Evolutionary conservation across 1,284 basidiomycete genomes (phyloP).

Genomic region (Cryptococcus deneoformans): DNA sequence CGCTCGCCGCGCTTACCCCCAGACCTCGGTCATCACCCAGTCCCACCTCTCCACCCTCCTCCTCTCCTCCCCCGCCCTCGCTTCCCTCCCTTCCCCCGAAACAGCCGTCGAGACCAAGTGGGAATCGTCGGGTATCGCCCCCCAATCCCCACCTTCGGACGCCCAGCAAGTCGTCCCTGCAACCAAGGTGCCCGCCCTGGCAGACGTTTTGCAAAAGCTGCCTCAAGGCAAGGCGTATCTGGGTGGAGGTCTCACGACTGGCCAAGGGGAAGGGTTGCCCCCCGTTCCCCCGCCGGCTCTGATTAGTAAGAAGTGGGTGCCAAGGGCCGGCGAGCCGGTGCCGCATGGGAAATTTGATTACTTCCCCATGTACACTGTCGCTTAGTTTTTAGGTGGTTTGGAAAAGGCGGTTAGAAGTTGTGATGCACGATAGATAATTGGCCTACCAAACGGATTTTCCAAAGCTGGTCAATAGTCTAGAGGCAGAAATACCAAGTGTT

Average conservation of each 20-base stretch:
- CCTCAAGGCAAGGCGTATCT: constrained; percentile 57
- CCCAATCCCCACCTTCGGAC: constrained; percentile 56
- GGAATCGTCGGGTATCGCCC: constrained; percentile 27
- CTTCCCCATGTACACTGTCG: constrained; percentile 80
- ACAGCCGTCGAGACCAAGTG: constrained; percentile 28
- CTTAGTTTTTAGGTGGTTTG: neutral
- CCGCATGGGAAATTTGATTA: constrained; percentile 74
- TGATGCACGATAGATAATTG: too few relatives aligned
- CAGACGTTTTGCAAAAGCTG: constrained; percentile 67
- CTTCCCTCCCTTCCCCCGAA: constrained; percentile 65
- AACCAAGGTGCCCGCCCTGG: constrained; percentile 44
- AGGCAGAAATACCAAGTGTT: too few relatives aligned
- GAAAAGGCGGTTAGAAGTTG: neutral
- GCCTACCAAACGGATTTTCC: too few relatives aligned
- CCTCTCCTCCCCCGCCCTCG: constrained; percentile 74
- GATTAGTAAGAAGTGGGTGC: constrained; percentile 64
- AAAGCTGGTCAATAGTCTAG: too few relatives aligned
- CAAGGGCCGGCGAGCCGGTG: constrained; percentile 63
- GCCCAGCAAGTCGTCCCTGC: constrained; percentile 57
- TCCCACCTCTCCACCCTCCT: constrained; percentile 74
- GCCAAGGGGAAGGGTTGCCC: constrained; percentile 54
- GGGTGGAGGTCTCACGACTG: constrained; percentile 60
- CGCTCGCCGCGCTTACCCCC: constrained; percentile 81
- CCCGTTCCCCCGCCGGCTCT: constrained; percentile 68
- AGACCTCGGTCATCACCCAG: constrained; percentile 79